Base-by-base conservation (phyloP, 139 green algal species). In the Chlorella sp. region DNA sequence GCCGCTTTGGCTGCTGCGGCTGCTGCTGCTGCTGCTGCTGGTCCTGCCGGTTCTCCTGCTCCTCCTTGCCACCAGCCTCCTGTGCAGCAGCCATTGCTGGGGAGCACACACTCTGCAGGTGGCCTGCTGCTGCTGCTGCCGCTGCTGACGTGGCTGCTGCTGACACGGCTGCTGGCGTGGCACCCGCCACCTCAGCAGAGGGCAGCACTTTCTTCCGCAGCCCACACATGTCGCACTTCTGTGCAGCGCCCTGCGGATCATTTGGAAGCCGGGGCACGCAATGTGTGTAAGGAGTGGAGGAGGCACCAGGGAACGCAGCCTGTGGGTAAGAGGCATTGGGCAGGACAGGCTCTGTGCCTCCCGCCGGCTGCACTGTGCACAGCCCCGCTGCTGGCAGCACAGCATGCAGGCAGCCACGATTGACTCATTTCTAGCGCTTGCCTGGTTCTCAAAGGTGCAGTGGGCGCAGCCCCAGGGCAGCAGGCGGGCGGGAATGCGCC, bases 391-490 rank as follows among this genome's bases (percentile, higher is more conserved):
- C 48, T 57, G 48, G 48, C 48, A 57, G 48, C 48, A 57, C 48
- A 57, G 48, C 48, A 5, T 57, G 48, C 48, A 57, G 48, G 48
- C 48, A 57, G 48, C 48, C 48, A 57, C 9, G 48, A 9, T 9
- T 5, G 7, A 9, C 5, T 57, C 48, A 57, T 57, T 9, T 9
- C 48, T 57, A 9, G 48, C 71, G 40, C 90, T 48, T 22, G 64
- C 90, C 80, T 92, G 85, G 80, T 94, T 94, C 22, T 91, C 61
- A 64, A 94, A 89, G 19, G 92, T 94, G 90, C 92, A 94, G n/a
- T 80, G 40, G 12, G 75, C 48, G 83, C 92, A 94, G 36, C 66
- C 53, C 92, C 92, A 94, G 22, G 91, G 92, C 34, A 90, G 39
- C 61, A 94, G 76, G 79, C 92, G 88, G 32, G 88, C 42, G 34